Base-by-base conservation (phyloP, 495 filamentous ascomycete species). In the Ascodesmis nigricans region DNA sequence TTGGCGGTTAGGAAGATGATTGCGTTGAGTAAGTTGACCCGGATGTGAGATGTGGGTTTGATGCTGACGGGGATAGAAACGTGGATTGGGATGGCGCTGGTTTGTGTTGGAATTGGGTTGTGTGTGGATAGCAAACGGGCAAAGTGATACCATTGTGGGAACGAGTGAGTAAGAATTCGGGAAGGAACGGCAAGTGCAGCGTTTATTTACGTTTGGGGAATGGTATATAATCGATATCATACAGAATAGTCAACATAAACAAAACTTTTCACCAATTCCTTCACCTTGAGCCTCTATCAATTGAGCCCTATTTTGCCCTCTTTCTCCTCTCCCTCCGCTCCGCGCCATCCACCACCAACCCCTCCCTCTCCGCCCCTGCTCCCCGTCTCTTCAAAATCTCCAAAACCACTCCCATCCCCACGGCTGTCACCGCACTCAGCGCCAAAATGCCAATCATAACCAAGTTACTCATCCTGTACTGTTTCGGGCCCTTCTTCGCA, bases 1-100 rank as follows among this genome's bases (percentile, higher is more conserved):
- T 90, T 73, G 62, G 80, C 81, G 0, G 87, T 92, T 36, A 67
- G 65, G 41, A 95, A 93, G 56, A 73, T 76, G 2, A 87, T 95
- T 41, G 71, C 67, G 40, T 62, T 71, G 61, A 68, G 75, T 39
- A 32, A 17, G 18, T 33, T 24, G 8, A 22, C 21, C 16, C 7
- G 9, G 10, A 5, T 18, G n/a, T 10, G 3, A 8, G 24, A 23
- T 1, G 14, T n/a, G 10, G 17, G 8, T 17, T 29, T 33, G 32
- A 21, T 41, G 6, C 32, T 2, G 21, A 33, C 21, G n/a, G 13
- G 1, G 17, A 39, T 21, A 76, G 77, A 90, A 57, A 92, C 83
- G 1, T 83, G 78, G 78, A 60, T 83, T 44, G 83, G 83, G 19
- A 81, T 92, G 79, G 54, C 58, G 7, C 49, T 91, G 24, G 81